Evolutionary conservation across 1,139 yeast species (phyloP), one percentile per base, ranked within the genome.

Genomic region (Blastobotrys indianensis): DNA sequence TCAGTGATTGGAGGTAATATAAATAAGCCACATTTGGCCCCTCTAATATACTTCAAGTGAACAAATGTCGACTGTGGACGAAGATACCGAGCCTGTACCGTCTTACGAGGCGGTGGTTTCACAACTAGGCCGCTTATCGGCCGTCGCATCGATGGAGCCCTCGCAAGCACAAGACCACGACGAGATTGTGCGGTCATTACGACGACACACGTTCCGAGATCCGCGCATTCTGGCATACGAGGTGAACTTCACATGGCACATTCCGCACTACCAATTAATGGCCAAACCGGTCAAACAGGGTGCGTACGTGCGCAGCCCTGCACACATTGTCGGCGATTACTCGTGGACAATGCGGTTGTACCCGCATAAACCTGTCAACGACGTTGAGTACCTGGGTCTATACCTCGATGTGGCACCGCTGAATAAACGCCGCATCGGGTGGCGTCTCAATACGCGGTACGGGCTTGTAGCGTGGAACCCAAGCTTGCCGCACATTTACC

Each of bases 321-420:
- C 65, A 11, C 82, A 82, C 57, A 70, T 66, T 45, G 75, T 82
- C 53, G 95, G 94, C 2, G 82, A 77, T 8, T 80, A 67, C 59
- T 76, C 77, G 29, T 88, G 94, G 87, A 79, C 82, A 55, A 64
- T 87, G 4, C 68, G 88, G 42, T 64, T 90, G 38, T 86, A 87
- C 60, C 95, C 96, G 0, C 25, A 7, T n/a, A n/a, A n/a, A n/a
- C n/a, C n/a, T n/a, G n/a, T n/a, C n/a, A n/a, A n/a, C 25, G 75
- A 74, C 44, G 94, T 61, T 42, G 61, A 58, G 28, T 11, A 31
- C 29, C 32, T 41, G 11, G 64, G 67, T 12, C 42, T 63, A 37
- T 40, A 33, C 23, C 13, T 40, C n/a, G 28, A 7, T 10, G 15
- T 9, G 23, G 30, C n/a, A 12, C 28, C 32, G 4, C 16, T 10